phyloP scores from a whole-genome alignment of 345 rosid genomes.

The Salix purpurea region DNA sequence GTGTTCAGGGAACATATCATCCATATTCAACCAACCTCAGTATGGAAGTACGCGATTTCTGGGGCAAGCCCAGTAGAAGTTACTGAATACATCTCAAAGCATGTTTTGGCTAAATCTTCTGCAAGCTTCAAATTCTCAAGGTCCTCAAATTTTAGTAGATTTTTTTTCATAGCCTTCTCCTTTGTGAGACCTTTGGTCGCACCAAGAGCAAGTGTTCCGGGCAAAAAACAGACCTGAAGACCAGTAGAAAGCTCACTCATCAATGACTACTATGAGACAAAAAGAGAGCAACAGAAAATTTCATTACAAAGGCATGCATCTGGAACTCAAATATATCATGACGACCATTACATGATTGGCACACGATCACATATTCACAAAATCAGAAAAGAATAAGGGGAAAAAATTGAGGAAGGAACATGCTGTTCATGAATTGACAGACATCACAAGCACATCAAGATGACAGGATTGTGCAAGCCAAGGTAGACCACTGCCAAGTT shows the following conservation, averaged over 20 bases:
- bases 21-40: slow-evolving; percentile 46
- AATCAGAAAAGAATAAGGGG: neutral
- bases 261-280: neutral
- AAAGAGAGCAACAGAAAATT: neutral
- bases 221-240: slow-evolving; percentile 85
- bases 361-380: neutral
- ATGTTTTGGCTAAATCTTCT: slow-evolving; percentile 82
- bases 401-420: too few species aligned
- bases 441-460: neutral
- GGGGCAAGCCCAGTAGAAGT: slow-evolving; percentile 98
- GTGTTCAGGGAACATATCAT: neutral
- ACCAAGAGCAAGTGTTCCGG: slow-evolving; percentile 95
- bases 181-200: slow-evolving; percentile 87
- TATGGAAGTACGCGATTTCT: slow-evolving; percentile 94
- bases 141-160: slow-evolving; percentile 81
- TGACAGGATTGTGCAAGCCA: neutral
- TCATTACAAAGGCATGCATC: neutral
- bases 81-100: slow-evolving; percentile 90
- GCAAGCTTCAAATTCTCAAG: slow-evolving; percentile 91
- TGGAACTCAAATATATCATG: neutral
- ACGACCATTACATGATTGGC: neutral
- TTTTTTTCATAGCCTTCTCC: slow-evolving; percentile 69
- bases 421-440: neutral
- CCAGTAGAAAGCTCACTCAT: slow-evolving; percentile 2
- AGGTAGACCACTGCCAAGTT: neutral